These are phyloP conservation scores for Dryadomyces quercivorus DNA, from an alignment of 2,329 filamentous ascomycete genomes.

Conservation along the genomic window DNA sequence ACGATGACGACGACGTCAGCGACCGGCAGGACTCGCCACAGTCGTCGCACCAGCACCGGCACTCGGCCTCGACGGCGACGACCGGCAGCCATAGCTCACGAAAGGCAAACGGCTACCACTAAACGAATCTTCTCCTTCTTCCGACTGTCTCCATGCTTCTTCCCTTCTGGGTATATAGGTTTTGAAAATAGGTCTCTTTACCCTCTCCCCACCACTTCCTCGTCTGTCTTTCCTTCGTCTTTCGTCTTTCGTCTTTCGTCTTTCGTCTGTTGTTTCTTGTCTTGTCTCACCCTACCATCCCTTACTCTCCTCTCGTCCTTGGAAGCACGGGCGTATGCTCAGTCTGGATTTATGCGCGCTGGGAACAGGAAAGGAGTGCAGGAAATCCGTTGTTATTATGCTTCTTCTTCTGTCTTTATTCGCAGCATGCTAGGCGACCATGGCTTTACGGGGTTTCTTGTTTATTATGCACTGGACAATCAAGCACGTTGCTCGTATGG, in stretches of 20 bases:
- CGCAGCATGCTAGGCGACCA: not conserved
- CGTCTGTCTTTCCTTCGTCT: not conserved
- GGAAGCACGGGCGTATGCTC: not conserved
- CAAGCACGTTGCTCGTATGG: not conserved
- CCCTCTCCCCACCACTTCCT: no score
- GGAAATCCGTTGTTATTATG: not conserved
- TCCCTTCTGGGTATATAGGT: no score
- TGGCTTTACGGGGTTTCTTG: not conserved
- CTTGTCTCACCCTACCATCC: no score
- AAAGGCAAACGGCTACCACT: constrained; percentile 5
- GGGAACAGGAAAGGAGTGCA: no score
- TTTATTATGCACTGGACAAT: no score
- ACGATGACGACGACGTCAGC: constrained; percentile 11
- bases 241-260: not conserved
- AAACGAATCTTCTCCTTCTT: not conserved
- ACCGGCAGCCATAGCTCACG: constrained; percentile 4
- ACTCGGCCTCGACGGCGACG: constrained; percentile 1
- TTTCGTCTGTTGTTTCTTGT: not conserved
- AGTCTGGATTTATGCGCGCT: no score
- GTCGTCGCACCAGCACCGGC: not conserved
- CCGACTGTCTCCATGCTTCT: no score
- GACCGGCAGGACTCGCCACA: not conserved
- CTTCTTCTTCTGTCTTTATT: not conserved
- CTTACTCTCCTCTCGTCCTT: not conserved
- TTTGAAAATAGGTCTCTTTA: not conserved